Evolutionary conservation across 495 filamentous ascomycete species (phyloP).

Genomic region (Neurospora sp.): DNA sequence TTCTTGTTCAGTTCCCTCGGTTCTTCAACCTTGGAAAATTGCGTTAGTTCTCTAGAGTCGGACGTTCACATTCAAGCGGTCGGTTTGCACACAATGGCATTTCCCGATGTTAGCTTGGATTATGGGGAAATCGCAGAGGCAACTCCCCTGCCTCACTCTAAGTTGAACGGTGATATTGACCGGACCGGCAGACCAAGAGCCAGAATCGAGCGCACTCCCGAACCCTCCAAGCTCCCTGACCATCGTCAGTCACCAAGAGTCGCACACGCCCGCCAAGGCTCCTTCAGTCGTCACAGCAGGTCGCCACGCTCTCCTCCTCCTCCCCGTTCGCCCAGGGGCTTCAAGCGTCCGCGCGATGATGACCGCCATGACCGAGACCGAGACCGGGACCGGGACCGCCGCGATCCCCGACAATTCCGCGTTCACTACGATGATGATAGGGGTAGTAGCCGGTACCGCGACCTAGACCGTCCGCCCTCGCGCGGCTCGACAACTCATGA

Average conservation of each 20-base stretch:
- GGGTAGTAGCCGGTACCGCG: constrained; percentile 46
- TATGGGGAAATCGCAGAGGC: constrained; percentile 86
- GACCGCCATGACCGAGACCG: constrained; percentile 44
- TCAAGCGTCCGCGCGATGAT: constrained; percentile 59
- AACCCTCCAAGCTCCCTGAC: constrained; percentile 65
- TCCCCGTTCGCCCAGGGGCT: constrained; percentile 37
- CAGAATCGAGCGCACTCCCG: constrained; percentile 65
- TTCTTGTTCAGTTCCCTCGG: neutral
- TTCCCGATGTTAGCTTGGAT: constrained; percentile 48
- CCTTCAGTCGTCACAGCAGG: neutral
- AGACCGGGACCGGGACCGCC: constrained; percentile 25
- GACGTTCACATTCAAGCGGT: constrained; percentile 4
- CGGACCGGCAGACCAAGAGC: constrained; percentile 56
- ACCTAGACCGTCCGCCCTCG: constrained; percentile 52
- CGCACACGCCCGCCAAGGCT: neutral
- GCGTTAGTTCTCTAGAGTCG: neutral
- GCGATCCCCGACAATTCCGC: constrained; percentile 49
- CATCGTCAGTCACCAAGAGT: constrained; percentile 27
- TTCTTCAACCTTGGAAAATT: neutral
- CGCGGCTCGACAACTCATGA: constrained; percentile 38
- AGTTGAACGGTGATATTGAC: constrained; percentile 51
- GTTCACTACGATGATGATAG: constrained; percentile 49
- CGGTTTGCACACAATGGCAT: constrained; percentile 27
- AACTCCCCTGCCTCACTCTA: constrained; percentile 43
- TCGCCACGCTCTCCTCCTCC: neutral